These are phyloP conservation scores for Bocquillonia castaneifolia DNA, from an alignment of 441 rosid species.

Conservation along the genomic window DNA sequence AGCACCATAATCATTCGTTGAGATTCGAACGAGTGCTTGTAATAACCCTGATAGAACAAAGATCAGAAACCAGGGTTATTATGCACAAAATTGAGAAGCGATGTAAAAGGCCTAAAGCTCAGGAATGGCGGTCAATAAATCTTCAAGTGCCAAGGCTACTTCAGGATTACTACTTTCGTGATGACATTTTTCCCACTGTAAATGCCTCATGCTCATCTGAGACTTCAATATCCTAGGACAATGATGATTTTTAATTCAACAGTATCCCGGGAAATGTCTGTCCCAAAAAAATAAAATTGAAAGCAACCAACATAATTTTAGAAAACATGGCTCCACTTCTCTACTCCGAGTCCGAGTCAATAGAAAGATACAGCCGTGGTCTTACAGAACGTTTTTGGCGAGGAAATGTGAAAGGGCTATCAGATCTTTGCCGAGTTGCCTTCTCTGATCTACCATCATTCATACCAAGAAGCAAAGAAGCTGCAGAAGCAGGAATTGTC, in stretches of 20 bases:
- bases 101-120: constrained; percentile 19
- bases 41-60: constrained; percentile 25
- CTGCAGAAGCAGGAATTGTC: constrained; percentile 49
- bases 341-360: constrained; percentile 79
- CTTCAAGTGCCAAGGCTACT: constrained; percentile 26
- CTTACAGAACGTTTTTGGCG: constrained; percentile 88
- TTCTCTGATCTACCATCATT: constrained; percentile 63
- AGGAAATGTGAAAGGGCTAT: constrained; percentile 68
- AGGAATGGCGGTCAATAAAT: constrained; percentile 23
- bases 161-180: constrained; percentile 2
- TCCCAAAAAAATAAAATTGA: constrained; percentile 9
- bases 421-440: constrained; percentile 66
- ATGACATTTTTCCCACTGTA: background rate
- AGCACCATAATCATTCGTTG: constrained; percentile 14
- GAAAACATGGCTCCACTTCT: constrained; percentile 13
- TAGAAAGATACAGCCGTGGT: constrained; percentile 67
- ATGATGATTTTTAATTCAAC: constrained; percentile 19
- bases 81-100: constrained; percentile 12
- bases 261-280: constrained; percentile 16
- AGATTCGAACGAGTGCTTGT: constrained; percentile 12
- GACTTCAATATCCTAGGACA: background rate
- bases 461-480: constrained; percentile 74
- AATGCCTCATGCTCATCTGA: constrained; percentile 7
- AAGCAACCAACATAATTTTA: constrained; percentile 11
- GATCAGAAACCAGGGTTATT: constrained; percentile 13